Percentiles rank a stretch among this genome's conserved stretches.
Conservation (phyloP, 2,329 filamentous ascomycete species). For the Exophiala sp. region DNA sequence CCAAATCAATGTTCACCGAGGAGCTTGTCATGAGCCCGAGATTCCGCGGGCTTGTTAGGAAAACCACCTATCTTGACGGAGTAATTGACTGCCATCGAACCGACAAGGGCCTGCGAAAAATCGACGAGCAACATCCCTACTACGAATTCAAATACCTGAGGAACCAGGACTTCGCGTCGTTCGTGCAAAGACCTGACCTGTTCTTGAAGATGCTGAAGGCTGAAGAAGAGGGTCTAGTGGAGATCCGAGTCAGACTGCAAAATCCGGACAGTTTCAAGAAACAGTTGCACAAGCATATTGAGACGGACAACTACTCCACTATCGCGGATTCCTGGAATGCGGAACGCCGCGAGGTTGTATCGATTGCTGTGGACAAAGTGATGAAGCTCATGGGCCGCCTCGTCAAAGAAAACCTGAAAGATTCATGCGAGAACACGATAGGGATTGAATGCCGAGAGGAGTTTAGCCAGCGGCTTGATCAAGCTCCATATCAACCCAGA, state of each 20-base stretch:
- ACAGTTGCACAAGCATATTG: slow-evolving; percentile 76
- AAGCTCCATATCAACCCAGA: slow-evolving; percentile 93
- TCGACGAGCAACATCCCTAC: slow-evolving; percentile 91
- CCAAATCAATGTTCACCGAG: slow-evolving; percentile 84
- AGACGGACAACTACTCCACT: slow-evolving; percentile 93
- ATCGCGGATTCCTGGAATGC: slow-evolving; percentile 93
- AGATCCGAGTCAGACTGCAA: slow-evolving; percentile 75
- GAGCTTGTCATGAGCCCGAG: slow-evolving; percentile 84
- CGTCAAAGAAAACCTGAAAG: slow-evolving; percentile 90
- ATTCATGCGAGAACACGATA: slow-evolving; percentile 89
- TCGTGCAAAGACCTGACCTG: slow-evolving; percentile 79
- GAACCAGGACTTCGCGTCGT: slow-evolving; percentile 77
- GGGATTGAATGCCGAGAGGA: slow-evolving; percentile 84
- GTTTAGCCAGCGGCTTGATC: slow-evolving; percentile 85
- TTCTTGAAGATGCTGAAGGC: slow-evolving; percentile 97
- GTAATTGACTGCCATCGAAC: slow-evolving; percentile 85
- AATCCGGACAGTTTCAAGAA: slow-evolving; percentile 72
- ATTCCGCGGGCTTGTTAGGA: slow-evolving; percentile 81
- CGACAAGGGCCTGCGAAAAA: slow-evolving; percentile 88
- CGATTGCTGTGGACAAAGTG: slow-evolving; percentile 75
- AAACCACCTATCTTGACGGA: slow-evolving; percentile 77
- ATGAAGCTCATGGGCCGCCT: slow-evolving; percentile 82
- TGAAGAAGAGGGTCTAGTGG: slow-evolving; percentile 87
- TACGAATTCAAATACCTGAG: slow-evolving; percentile 97
- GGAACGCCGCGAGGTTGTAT: slow-evolving; percentile 78